These are phyloP conservation scores for Kwoniella botswanensis DNA, from an alignment of 768 basidiomycete genomes.

Conservation along the genomic window DNA sequence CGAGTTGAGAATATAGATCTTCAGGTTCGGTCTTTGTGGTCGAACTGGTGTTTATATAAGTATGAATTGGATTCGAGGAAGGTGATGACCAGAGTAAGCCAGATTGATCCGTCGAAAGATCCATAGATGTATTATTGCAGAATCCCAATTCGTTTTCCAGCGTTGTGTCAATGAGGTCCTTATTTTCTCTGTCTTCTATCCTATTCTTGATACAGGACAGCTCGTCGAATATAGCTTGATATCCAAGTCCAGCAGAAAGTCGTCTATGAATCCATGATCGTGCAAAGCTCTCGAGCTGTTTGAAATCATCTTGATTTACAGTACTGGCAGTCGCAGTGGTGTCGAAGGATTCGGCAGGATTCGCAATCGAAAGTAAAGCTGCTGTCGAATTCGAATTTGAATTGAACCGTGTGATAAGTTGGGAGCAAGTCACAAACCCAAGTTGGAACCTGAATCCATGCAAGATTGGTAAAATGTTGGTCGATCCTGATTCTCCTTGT, in stretches of 20 bases:
- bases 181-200: background rate
- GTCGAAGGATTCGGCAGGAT: background rate
- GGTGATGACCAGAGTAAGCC: slow-evolving; percentile 18
- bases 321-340: background rate
- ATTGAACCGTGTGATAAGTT: slow-evolving; percentile 42
- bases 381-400: background rate
- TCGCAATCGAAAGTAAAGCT: background rate
- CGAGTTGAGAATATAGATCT: slow-evolving; percentile 8
- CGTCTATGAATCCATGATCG: slow-evolving; percentile 17
- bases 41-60: background rate
- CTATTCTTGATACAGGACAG: background rate
- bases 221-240: slow-evolving; percentile 7
- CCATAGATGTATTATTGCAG: too few species aligned
- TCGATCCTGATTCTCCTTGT: slow-evolving; percentile 17
- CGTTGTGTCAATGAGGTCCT: background rate
- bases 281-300: background rate
- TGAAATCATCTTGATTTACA: background rate
- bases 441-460: slow-evolving; percentile 38
- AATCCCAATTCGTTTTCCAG: slow-evolving; percentile 3
- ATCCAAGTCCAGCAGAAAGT: slow-evolving; percentile 15
- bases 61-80: background rate
- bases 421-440: slow-evolving; percentile 37
- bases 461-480: slow-evolving; percentile 33
- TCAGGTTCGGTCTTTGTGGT: slow-evolving; percentile 1
- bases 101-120: slow-evolving; percentile 17